These are phyloP conservation scores for Cordyceps cicadae DNA, from an alignment of 2,329 filamentous ascomycete genomes.

Conservation along the genomic window DNA sequence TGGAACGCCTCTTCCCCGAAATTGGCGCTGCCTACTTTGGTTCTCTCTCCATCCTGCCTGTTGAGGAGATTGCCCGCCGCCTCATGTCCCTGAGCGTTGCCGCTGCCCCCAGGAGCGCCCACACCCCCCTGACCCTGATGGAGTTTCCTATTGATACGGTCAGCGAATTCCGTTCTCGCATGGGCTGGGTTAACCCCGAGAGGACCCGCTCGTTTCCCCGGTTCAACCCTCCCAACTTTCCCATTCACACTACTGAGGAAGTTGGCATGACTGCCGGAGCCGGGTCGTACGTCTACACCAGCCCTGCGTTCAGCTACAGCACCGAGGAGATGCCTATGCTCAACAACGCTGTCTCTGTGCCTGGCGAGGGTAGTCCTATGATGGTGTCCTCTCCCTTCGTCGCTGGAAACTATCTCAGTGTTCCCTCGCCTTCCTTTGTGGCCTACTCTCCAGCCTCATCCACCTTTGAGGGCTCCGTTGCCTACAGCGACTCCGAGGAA, in stretches of 20 bases:
- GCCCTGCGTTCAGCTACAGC: slow-evolving; percentile 55
- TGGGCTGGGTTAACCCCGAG: slow-evolving; percentile 57
- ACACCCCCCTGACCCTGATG: slow-evolving; percentile 60
- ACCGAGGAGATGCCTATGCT: slow-evolving; percentile 53
- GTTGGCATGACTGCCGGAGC: slow-evolving; percentile 32
- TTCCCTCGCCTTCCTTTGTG: slow-evolving; percentile 53
- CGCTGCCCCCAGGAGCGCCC: slow-evolving; percentile 45
- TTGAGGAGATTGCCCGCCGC: slow-evolving; percentile 77
- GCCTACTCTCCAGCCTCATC: slow-evolving; percentile 57
- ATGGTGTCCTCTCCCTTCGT: slow-evolving; percentile 48
- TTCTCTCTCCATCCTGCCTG: slow-evolving; percentile 66
- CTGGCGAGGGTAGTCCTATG: slow-evolving; percentile 45
- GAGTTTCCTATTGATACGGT: slow-evolving; percentile 64
- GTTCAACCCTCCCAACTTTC: slow-evolving; percentile 49
- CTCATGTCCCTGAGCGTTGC: slow-evolving; percentile 61
- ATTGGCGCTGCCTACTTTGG: slow-evolving; percentile 85
- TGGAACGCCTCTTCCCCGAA: slow-evolving; percentile 88
- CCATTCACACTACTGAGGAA: slow-evolving; percentile 34
- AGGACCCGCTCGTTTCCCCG: slow-evolving; percentile 53
- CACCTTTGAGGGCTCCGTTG: slow-evolving; percentile 52
- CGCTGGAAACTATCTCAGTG: slow-evolving; percentile 50
- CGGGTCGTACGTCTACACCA: slow-evolving; percentile 45
- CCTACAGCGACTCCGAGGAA: slow-evolving; percentile 56
- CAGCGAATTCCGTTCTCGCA: slow-evolving; percentile 57
- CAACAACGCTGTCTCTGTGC: slow-evolving; percentile 38